Base-by-base conservation (phyloP, 2,329 filamentous ascomycete genomes). In the Simplicillium sp. region DNA sequence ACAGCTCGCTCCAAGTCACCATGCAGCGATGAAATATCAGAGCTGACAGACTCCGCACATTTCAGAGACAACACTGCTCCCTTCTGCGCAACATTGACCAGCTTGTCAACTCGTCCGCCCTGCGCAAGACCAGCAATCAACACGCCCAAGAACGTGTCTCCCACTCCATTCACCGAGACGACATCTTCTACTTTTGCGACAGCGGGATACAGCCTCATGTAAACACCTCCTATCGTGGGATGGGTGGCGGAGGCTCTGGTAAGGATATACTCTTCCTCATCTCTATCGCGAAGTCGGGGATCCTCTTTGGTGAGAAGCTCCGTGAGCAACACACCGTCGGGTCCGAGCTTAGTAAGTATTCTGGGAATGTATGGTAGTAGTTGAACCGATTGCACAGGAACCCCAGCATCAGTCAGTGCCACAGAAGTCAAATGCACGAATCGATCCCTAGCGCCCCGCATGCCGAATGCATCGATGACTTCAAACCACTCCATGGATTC, bases 91-190 rank as follows among this genome's bases (percentile, higher is more conserved):
- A 92, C 62, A 43, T 80, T 70, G n/a, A 98, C 68, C 41, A 92
- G 59, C 36, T 82, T 71, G 53, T 79, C 62, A 44, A 75, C 56
- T 45, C 63, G 64, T 3, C 69, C 71, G 1, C 73, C 73, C 52
- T 71, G 75, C 0, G 80, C 80, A 48, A 97, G 58, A 0, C 85
- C 87, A 2, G 87, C 83, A n/a, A 95, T 67, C 42, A 96, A 51
- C 12, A 88, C 83, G 0, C 90, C 92, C 8, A 94, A 68, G 58
- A 97, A 89, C 0, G 92, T 96, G 61, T 98, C 92, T 0, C 92
- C 92, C 2, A 87, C 88, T 1, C 90, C 92, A 57, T 97, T 97
- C 9, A 97, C 90, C 36, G 87, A 95, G 2, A 90, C 79, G 1
- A 94, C 71, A 18, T 92, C 78, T 15, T 73, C 63, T 0, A 95